Percentiles rank a stretch among this genome's conserved stretches.
These are phyloP conservation scores for Aspergillus texensis DNA, from an alignment of 2,329 filamentous ascomycete species.

Conservation along the genomic window DNA sequence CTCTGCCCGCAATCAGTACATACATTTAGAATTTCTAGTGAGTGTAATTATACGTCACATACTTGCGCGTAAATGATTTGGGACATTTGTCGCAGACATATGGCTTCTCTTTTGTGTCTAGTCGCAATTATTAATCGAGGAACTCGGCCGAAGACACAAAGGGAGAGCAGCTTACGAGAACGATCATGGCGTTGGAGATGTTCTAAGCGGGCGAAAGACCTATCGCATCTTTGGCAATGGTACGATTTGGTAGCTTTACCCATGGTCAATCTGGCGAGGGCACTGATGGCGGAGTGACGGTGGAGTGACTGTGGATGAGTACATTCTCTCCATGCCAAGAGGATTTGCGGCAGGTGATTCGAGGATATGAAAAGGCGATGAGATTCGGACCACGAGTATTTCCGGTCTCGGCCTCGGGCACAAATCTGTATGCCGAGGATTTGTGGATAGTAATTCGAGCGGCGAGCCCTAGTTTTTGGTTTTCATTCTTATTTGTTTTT, in stretches of 20 bases:
- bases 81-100: conserved; percentile 33
- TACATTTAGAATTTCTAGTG: not conserved
- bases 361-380: too few relatives aligned
- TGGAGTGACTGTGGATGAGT: not conserved
- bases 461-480: too few relatives aligned
- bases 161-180: conserved; percentile 30
- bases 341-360: not conserved
- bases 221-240: conserved; percentile 34
- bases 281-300: not conserved
- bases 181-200: conserved; percentile 41
- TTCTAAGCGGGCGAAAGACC: conserved; percentile 36
- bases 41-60: not conserved
- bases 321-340: not conserved
- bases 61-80: conserved; percentile 41
- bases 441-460: too few relatives aligned
- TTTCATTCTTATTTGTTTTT: too few relatives aligned
- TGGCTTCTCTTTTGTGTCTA: conserved; percentile 41
- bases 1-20: conserved; percentile 24
- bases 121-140: conserved; percentile 11
- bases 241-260: conserved; percentile 25
- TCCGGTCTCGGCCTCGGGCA: not conserved
- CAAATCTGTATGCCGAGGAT: too few relatives aligned
- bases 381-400: not conserved
- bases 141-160: not conserved
- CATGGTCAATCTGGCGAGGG: conserved; percentile 13